Evolutionary conservation across 495 filamentous ascomycete species (phyloP).

Genomic region (Amorphotheca resinae): DNA sequence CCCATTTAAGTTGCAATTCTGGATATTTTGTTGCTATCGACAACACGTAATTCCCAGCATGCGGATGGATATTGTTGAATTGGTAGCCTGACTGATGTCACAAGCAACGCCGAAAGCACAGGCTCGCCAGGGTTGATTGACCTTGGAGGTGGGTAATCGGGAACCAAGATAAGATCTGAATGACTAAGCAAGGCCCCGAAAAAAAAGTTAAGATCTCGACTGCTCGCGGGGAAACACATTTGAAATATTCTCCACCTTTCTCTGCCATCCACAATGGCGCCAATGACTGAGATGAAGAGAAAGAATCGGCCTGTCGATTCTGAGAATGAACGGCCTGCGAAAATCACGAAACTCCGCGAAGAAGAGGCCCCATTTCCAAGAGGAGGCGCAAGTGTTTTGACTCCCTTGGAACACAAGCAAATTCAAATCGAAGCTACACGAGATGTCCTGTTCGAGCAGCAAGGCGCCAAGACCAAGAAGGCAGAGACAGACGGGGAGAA

Average conservation of each 20-base stretch:
- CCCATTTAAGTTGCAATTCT: too few relatives aligned
- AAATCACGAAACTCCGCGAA: constrained; percentile 35
- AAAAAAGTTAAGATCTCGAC: background rate
- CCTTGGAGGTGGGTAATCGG: too few relatives aligned
- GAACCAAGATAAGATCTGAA: background rate
- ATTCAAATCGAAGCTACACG: constrained; percentile 86
- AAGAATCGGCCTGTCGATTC: constrained; percentile 16
- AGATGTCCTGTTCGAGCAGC: constrained; percentile 88
- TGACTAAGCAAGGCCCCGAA: background rate
- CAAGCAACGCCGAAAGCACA: background rate
- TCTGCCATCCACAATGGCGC: constrained; percentile 16
- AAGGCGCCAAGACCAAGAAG: constrained; percentile 29
- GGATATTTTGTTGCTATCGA: too few relatives aligned
- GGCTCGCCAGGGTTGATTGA: background rate
- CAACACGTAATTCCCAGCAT: background rate
- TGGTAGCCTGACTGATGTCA: constrained; percentile 7
- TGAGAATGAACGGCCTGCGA: background rate
- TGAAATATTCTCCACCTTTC: background rate
- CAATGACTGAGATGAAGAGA: constrained; percentile 19
- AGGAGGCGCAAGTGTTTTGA: constrained; percentile 82
- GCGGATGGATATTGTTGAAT: background rate
- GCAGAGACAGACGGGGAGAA: constrained; percentile 23
- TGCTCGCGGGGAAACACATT: background rate
- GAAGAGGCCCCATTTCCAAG: constrained; percentile 86
- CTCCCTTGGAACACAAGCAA: constrained; percentile 89